These are phyloP conservation scores for Penicillium angulare DNA, from an alignment of 495 filamentous ascomycete species.

Conservation along the genomic window DNA sequence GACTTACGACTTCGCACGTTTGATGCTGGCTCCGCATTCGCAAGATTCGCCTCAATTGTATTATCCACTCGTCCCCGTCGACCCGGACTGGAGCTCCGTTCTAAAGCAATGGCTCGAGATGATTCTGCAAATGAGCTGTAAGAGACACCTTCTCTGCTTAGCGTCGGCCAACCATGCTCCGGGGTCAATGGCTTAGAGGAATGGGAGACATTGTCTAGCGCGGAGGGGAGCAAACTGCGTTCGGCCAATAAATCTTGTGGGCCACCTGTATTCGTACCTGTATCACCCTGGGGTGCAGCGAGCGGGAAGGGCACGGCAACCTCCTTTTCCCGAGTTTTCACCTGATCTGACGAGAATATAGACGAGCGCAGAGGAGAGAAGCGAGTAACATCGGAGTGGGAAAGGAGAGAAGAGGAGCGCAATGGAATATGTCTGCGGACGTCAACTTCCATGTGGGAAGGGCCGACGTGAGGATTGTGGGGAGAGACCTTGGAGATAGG, in stretches of 20 bases:
- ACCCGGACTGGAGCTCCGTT: slow-evolving; percentile 44
- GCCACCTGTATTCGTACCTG: slow-evolving; percentile 21
- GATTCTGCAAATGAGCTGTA: slow-evolving; percentile 18
- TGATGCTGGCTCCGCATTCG: slow-evolving; percentile 66
- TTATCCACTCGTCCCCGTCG: slow-evolving; percentile 64
- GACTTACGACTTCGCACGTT: slow-evolving; percentile 88
- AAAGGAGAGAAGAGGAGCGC: slow-evolving; percentile 31
- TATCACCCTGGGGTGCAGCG: slow-evolving; percentile 18
- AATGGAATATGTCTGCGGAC: slow-evolving; percentile 39
- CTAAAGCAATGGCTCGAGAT: slow-evolving; percentile 15
- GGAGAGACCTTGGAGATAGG: slow-evolving; percentile 38
- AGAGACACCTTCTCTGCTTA: slow-evolving; percentile 18
- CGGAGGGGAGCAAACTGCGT: slow-evolving; percentile 30
- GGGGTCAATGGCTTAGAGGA: slow-evolving; percentile 19
- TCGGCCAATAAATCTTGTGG: slow-evolving; percentile 22
- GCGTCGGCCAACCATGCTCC: slow-evolving; percentile 16
- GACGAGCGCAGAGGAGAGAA: slow-evolving; percentile 31
- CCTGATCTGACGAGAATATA: slow-evolving; percentile 26
- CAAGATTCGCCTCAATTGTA: slow-evolving; percentile 77
- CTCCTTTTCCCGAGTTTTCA: slow-evolving; percentile 21
- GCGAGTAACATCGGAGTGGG: slow-evolving; percentile 24
- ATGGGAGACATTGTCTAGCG: slow-evolving; percentile 30
- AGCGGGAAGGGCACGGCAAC: slow-evolving; percentile 11
- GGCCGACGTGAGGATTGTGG: slow-evolving; percentile 30
- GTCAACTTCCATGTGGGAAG: slow-evolving; percentile 48